Conservation (phyloP, 1,139 yeast species). For the Scheffersomyces titani region DNA sequence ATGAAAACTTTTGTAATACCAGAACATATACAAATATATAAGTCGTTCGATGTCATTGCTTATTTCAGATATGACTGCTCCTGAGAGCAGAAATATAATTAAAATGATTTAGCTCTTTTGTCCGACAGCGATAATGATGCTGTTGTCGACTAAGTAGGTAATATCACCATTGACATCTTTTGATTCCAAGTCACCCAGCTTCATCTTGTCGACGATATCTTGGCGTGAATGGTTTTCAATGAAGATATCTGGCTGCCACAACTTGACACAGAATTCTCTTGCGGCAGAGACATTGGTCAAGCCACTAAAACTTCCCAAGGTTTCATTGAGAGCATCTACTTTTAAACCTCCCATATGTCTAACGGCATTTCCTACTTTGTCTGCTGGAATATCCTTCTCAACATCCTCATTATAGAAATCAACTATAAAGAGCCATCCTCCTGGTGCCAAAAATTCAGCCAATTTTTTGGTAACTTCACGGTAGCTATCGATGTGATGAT, state of each 20-base stretch:
- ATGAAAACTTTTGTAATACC: no score
- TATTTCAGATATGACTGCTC: no score
- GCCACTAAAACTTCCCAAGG: constrained; percentile 23
- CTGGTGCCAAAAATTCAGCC: constrained; percentile 31
- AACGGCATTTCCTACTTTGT: constrained; percentile 17
- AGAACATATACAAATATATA: no score
- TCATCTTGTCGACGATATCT: constrained; percentile 13
- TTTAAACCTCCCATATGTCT: constrained; percentile 40
- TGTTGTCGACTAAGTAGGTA: constrained; percentile 18
- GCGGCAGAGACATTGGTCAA: constrained; percentile 25
- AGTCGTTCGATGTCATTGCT: no score
- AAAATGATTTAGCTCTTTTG: background rate
- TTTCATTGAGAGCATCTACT: constrained; percentile 21
- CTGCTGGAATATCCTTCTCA: constrained; percentile 12
- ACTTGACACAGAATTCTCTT: constrained; percentile 18
- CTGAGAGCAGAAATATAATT: background rate
- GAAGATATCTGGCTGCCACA: constrained; percentile 27
- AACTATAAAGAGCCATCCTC: constrained; percentile 36
- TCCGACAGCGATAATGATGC: constrained; percentile 30
- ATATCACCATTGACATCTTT: constrained; percentile 11
- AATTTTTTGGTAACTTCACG: constrained; percentile 31
- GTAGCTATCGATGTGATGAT: constrained; percentile 41
- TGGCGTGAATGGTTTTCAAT: constrained; percentile 25
- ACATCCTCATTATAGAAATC: constrained; percentile 40
- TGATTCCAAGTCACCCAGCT: constrained; percentile 17